A percentile compares a stretch with the other conserved stretches of the same genome.
phyloP scores from a whole-genome alignment of 164 flowering plant species.

The Vitis riparia region DNA sequence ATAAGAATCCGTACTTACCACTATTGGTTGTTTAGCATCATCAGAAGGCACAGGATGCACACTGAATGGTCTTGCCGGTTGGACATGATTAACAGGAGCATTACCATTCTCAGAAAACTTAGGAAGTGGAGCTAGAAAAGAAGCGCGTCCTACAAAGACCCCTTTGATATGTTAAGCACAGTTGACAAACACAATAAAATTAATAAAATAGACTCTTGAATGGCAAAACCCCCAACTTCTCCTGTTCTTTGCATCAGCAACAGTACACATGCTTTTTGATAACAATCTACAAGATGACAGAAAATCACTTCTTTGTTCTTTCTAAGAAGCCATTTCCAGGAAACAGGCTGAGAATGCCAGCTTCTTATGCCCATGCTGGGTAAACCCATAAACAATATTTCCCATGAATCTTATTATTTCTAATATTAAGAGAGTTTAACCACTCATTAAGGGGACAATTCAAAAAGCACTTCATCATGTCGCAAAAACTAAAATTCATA shows the following conservation, averaged over 20 bases:
- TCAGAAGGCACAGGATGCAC: constrained; percentile 52
- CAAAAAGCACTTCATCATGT: neutral
- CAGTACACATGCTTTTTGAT: too few species aligned
- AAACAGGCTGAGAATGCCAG: neutral
- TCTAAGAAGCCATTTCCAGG: neutral
- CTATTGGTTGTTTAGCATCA: constrained; percentile 24
- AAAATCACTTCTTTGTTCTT: neutral
- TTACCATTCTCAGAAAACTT: constrained; percentile 33
- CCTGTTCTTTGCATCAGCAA: too few species aligned
- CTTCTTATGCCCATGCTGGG: neutral
- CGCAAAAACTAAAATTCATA: neutral
- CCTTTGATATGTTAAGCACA: neutral
- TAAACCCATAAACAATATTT: neutral
- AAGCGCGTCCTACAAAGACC: constrained; percentile 47
- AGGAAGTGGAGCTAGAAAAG: constrained; percentile 48
- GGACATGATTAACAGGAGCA: constrained; percentile 29
- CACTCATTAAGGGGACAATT: neutral
- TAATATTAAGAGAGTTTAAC: too few species aligned
- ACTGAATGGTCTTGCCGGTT: constrained; percentile 23
- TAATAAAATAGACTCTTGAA: neutral
- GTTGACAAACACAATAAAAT: neutral
- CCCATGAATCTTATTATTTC: neutral
- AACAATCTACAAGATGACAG: neutral
- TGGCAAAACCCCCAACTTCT: too few species aligned
- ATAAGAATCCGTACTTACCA: constrained; percentile 25